Evolutionary conservation across 2,329 filamentous ascomycete species (phyloP), one percentile per base, ranked within the genome.

Genomic region (Tolypocladium ophioglossoides): DNA sequence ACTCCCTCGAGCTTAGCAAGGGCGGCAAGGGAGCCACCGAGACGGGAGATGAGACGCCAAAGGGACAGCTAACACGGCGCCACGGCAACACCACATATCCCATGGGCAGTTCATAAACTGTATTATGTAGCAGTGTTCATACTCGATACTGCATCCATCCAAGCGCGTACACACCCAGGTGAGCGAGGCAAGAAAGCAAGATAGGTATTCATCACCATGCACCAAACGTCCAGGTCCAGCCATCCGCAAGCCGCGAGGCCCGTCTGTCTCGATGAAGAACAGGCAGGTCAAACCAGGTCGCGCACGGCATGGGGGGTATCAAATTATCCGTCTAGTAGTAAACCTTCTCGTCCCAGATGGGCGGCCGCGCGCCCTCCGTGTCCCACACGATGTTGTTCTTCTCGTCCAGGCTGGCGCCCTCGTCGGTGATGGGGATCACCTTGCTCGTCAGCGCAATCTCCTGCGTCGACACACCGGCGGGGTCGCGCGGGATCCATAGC

Each of bases 401-500:
- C 62, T 86, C 84, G 59, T 89, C 78, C 54, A 94, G 68, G 57
- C 73, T 79, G 16, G 85, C 85, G 7, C 85, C 87, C 56, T 87
- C 82, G 62, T 94, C 88, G 0, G 84, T 85, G 60, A 89, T 88
- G 5, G 80, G 77, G 44, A 89, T 84, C 27, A 87, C 78, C 59
- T 80, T 80, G 60, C 76, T 75, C 0, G 84, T 85, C 59, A 89
- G 80, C 41, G 75, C 73, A 55, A 91, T 77, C 68, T 91, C 89
- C 64, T 91, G 86, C 61, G 74, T 74, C 55, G 82, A 86, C 39
- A 92, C 79, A 27, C 87, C 86, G 30, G 80, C 78, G 1, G 77
- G 74, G 64, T 94, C 89, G 52, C 79, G 77, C 1, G 89, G 88
- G 32, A 94, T 83, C 89, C 89, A 94, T 34, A 94, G 74, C 9